Conservation (phyloP, 345 rosid genomes). For the Schrenkiella parvula region DNA sequence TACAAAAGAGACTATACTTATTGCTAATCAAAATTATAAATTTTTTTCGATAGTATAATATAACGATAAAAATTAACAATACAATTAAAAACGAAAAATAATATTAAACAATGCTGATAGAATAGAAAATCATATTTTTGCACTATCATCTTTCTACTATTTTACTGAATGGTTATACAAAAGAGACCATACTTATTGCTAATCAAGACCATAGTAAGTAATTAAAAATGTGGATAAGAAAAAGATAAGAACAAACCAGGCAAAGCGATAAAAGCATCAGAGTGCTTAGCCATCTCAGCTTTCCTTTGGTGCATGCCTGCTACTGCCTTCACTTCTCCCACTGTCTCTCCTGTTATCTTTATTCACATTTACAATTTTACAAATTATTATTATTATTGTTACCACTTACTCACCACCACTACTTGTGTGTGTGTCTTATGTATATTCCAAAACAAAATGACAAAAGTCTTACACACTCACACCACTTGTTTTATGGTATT, state of each 20-base stretch:
- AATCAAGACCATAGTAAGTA: not conserved
- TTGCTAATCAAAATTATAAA: too few species aligned
- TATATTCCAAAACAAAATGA: slow-evolving; percentile 23
- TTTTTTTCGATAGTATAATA: not conserved
- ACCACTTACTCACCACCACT: slow-evolving; percentile 14
- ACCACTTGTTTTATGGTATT: slow-evolving; percentile 29
- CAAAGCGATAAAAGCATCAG: slow-evolving; percentile 78
- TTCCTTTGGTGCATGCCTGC: slow-evolving; percentile 84
- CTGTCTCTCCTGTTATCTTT: slow-evolving; percentile 75
- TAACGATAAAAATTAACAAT: too few species aligned
- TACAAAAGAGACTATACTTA: too few species aligned
- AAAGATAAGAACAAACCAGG: slow-evolving; percentile 48
- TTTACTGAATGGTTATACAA: not conserved
- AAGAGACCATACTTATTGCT: not conserved
- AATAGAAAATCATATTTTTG: too few species aligned
- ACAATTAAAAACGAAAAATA: too few species aligned
- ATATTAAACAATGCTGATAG: too few species aligned
- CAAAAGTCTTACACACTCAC: slow-evolving; percentile 32
- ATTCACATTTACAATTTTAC: slow-evolving; percentile 2
- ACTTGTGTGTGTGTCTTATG: slow-evolving; percentile 18
- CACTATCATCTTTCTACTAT: too few species aligned
- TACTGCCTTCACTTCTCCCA: slow-evolving; percentile 79
- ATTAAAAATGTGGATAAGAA: slow-evolving; percentile 4
- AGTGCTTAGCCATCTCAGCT: slow-evolving; percentile 76
- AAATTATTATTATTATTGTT: not conserved